Evolutionary conservation across 352 stramenopile species (phyloP), one percentile per base, ranked within the genome.

Genomic region (Thraustochytrium sp.): DNA sequence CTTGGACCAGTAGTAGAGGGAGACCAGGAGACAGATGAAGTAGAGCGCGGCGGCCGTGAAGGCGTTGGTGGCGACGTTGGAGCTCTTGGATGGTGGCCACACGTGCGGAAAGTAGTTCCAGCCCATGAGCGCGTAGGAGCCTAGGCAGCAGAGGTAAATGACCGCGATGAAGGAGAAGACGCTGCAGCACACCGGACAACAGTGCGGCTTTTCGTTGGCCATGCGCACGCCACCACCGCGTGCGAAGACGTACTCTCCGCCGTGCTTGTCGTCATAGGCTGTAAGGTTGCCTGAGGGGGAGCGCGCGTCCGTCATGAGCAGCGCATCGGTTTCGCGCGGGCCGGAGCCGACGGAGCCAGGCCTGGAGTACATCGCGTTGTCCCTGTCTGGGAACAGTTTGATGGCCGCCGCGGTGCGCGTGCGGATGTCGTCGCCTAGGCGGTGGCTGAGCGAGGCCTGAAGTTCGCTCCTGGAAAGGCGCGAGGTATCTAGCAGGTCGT

Each of bases 81-180:
- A 61, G 13, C 5, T 72, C 68, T 80, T 80, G 34, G 48, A 37
- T 34, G 48, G 48, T 29, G 68, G n/a, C 68, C 68, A 80, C 5
- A 80, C 26, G n/a, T 80, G n/a, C 44, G 68, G 68, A 34, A 63
- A 80, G 51, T 80, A 80, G n/a, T 40, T 72, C 68, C 68, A 80
- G 5, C 51, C 68, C 13, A 31, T 8, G 23, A 49, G 26, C 31
- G 68, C 68, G 68, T 80, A 80, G 44, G 68, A 13, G 21, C 68
- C 68, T 5, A 80, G 53, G 26, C 31, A 55, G 42, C 26, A n/a
- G 18, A 80, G 68, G 38, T 80, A 80, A 26, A 80, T 31, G 18
- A 80, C 53, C 8, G 34, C 68, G 31, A 80, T 61, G 34, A 11
- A 46, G 16, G 68, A 80, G 34, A 80, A 80, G 34, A 80, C 53